Base-by-base conservation (phyloP, 768 basidiomycete species). In the Termitomyces sp. region DNA sequence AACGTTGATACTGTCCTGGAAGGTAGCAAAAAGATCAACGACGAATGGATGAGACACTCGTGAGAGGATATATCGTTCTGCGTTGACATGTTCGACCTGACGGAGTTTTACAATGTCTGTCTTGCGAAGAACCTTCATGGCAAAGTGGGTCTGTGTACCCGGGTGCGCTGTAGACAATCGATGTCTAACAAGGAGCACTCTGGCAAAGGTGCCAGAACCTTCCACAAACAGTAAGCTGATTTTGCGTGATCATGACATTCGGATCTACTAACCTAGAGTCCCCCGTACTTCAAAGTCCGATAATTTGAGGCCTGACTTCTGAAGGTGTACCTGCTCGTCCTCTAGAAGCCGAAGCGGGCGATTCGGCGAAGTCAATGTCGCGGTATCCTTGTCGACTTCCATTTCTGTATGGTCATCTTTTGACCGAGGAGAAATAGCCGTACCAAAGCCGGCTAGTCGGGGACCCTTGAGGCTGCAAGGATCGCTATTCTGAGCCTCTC, bases 61-160 rank as follows among this genome's bases (percentile, higher is more conserved):
- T 19, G 92, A 92, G 35, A 99, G 84, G 61, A 98, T 98, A 64
- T 87, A 86, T 21, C 95, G 85, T 68, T 99, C 97, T 9, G 92
- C 93, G 65, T 96, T 98, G 64, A 98, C 95, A 68, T 99, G 97
- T 67, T 98, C 94, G 51, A 98, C 90, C 68, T 99, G 97, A 44
- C 95, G 90, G 47, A 98, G 80, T 46, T 86, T 83, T 49, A 93
- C 88, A 53, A 94, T 85, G 61, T 93, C 89, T 3, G 82, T 80
- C 70, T 96, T 95, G 58, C 84, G 85, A 40, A 95, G 79, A 15
- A 95, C 87, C 69, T 95, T 95, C 83, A 96, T 81, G 10, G 93
- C 93, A 64, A 90, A 95, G 66, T 85, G 81, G 58, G 73, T 81
- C 56, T 82, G 80, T 2, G 81, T 69, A 59, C 75, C 76, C 21